These are phyloP conservation scores for Agaricus sinodeliciosus DNA, from an alignment of 768 basidiomycete species.

Conservation along the genomic window DNA sequence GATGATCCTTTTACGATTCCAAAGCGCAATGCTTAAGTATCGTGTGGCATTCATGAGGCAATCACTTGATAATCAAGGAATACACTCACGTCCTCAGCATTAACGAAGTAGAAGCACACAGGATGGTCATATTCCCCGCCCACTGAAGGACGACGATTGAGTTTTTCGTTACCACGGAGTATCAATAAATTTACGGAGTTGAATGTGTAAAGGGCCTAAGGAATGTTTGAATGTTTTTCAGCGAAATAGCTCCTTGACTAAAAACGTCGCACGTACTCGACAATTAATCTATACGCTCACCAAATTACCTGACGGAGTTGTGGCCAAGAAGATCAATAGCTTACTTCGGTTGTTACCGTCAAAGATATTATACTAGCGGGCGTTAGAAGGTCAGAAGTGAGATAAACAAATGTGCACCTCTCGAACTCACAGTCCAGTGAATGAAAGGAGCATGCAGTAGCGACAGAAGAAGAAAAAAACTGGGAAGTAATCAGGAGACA, in stretches of 20 bases:
- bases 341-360: conserved; percentile 40
- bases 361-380: conserved; percentile 50
- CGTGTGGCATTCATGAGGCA: background rate
- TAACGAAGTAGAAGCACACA: conserved; percentile 60
- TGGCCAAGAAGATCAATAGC: conserved; percentile 4
- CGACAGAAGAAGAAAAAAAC: conserved; percentile 67
- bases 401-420: background rate
- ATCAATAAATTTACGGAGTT: conserved; percentile 43
- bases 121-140: conserved; percentile 59
- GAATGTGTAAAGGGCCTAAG: conserved; percentile 58
- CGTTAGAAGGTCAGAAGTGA: background rate
- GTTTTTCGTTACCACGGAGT: background rate
- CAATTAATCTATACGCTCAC: conserved; percentile 47
- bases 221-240: background rate
- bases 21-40: conserved; percentile 51
- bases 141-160: conserved; percentile 28
- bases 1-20: conserved; percentile 53
- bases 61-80: background rate
- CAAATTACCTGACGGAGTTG: conserved; percentile 11
- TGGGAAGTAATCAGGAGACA: conserved; percentile 10
- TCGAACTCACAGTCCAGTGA: conserved; percentile 52
- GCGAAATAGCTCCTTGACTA: background rate
- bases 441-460: conserved; percentile 63
- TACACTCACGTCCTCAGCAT: conserved; percentile 59
- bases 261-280: conserved; percentile 30